These are phyloP conservation scores for Diaporthe sp. DNA, from an alignment of 2,329 filamentous ascomycete genomes.

Conservation along the genomic window DNA sequence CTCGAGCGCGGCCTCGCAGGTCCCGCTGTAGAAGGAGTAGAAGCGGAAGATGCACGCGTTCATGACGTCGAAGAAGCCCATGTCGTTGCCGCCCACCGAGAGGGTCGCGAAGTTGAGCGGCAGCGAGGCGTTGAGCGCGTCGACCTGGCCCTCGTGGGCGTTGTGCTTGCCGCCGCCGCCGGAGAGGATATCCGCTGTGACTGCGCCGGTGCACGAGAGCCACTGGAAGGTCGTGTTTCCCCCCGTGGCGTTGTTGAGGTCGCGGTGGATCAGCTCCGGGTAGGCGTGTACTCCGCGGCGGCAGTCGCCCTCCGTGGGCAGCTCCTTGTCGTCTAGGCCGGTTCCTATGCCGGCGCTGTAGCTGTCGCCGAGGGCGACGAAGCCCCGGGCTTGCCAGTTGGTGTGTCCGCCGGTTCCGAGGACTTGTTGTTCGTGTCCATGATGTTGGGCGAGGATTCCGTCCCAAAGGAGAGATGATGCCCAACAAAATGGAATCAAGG, in stretches of 20 bases:
- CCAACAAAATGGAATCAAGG: not conserved
- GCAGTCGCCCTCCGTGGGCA: slow-evolving; percentile 51
- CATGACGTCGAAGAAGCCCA: slow-evolving; percentile 65
- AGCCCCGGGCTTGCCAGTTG: slow-evolving; percentile 47
- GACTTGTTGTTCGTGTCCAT: slow-evolving; percentile 28
- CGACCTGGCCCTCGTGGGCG: slow-evolving; percentile 54
- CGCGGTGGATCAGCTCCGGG: slow-evolving; percentile 55
- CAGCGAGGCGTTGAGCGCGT: slow-evolving; percentile 54
- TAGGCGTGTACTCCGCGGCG: slow-evolving; percentile 59
- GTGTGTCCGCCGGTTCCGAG: slow-evolving; percentile 9
- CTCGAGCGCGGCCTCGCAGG: slow-evolving; percentile 57
- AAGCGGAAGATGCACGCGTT: slow-evolving; percentile 66
- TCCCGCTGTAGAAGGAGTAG: slow-evolving; percentile 63
- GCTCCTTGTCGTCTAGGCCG: slow-evolving; percentile 55
- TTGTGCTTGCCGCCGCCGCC: slow-evolving; percentile 38
- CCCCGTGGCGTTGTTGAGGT: slow-evolving; percentile 51
- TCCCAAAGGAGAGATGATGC: not conserved
- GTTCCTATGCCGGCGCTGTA: slow-evolving; percentile 65
- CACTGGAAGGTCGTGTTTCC: slow-evolving; percentile 56
- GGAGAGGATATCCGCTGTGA: slow-evolving; percentile 56
- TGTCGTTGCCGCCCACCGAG: slow-evolving; percentile 64
- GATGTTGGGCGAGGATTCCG: not conserved
- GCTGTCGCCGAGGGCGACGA: slow-evolving; percentile 61
- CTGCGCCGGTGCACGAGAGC: slow-evolving; percentile 63
- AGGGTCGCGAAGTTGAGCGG: slow-evolving; percentile 60